Conservation (phyloP, 768 basidiomycete species). For the Hysterangium stoloniferum region DNA sequence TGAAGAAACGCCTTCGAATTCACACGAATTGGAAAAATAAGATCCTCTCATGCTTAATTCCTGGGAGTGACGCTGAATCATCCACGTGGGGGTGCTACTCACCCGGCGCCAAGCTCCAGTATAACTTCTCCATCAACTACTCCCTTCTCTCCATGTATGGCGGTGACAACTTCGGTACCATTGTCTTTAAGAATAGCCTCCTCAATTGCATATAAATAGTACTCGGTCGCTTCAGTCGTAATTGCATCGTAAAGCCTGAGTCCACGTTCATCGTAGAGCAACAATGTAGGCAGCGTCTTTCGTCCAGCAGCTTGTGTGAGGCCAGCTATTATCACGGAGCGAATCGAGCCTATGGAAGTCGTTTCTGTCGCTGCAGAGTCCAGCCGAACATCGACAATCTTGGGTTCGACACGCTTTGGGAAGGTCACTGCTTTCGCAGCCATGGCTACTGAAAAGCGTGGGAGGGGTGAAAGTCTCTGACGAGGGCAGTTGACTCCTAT, state of each 20-base stretch:
- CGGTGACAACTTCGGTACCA: slow-evolving; percentile 63
- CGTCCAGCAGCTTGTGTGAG: slow-evolving; percentile 45
- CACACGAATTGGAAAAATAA: not conserved
- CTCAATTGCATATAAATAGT: slow-evolving; percentile 88
- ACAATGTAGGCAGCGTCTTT: slow-evolving; percentile 69
- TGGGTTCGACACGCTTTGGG: not conserved
- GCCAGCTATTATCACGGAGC: slow-evolving; percentile 40
- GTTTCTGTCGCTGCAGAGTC: slow-evolving; percentile 16
- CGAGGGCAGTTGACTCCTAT: too few relatives aligned
- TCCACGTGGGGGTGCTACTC: slow-evolving; percentile 27
- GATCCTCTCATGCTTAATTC: not conserved
- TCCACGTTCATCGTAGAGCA: slow-evolving; percentile 83
- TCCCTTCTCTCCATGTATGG: slow-evolving; percentile 49
- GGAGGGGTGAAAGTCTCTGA: too few relatives aligned
- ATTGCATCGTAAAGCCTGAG: slow-evolving; percentile 82
- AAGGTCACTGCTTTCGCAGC: too few relatives aligned
- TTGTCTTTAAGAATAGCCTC: slow-evolving; percentile 70
- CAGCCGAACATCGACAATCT: slow-evolving; percentile 13
- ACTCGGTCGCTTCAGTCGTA: slow-evolving; percentile 69
- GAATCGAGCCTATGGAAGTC: slow-evolving; percentile 26
- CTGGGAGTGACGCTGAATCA: not conserved
- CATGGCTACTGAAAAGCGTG: too few relatives aligned
- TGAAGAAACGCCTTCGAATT: too few relatives aligned
- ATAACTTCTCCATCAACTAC: slow-evolving; percentile 45
- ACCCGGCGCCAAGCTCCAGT: slow-evolving; percentile 94